Percentiles rank a stretch among this genome's conserved stretches.
Evolutionary conservation across 257 asterid species (phyloP).

Genomic region (Capsicum baccatum): DNA sequence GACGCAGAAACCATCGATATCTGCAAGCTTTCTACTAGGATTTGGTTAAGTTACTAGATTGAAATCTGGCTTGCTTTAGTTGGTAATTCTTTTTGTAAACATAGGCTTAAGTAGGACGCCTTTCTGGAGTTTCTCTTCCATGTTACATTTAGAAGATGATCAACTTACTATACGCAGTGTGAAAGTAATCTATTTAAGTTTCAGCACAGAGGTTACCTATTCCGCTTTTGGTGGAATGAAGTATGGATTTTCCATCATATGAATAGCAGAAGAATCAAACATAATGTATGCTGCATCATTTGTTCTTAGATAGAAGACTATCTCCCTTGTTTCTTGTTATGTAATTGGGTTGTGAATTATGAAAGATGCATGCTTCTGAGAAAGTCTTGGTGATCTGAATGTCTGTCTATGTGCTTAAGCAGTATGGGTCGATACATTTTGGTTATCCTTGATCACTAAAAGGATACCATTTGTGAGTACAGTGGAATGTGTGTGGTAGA

Average conservation of each 20-base stretch:
- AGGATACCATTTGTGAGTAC: constrained; percentile 8
- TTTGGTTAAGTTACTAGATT: too few relatives aligned
- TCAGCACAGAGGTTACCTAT: not conserved
- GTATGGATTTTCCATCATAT: constrained; percentile 19
- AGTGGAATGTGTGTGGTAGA: not conserved
- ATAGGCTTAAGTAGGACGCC: too few relatives aligned
- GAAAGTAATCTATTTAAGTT: too few relatives aligned
- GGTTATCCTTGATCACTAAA: not conserved
- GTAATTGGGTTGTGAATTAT: constrained; percentile 20
- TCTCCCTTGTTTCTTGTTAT: constrained; percentile 13
- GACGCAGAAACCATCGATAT: too few relatives aligned
- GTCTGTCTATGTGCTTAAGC: constrained; percentile 24
- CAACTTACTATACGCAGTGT: too few relatives aligned
- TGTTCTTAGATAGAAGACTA: constrained; percentile 18
- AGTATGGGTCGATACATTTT: not conserved
- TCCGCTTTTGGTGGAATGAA: not conserved
- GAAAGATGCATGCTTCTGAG: constrained; percentile 21
- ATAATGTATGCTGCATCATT: constrained; percentile 15
- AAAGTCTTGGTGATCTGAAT: not conserved
- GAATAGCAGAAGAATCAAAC: constrained; percentile 17
- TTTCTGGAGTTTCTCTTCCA: too few relatives aligned
- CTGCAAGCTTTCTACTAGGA: too few relatives aligned
- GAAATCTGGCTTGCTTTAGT: too few relatives aligned
- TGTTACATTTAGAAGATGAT: too few relatives aligned
- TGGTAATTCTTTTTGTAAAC: too few relatives aligned